These are phyloP conservation scores for Colletotrichum tropicale DNA, from an alignment of 2,329 filamentous ascomycete species.

Conservation along the genomic window DNA sequence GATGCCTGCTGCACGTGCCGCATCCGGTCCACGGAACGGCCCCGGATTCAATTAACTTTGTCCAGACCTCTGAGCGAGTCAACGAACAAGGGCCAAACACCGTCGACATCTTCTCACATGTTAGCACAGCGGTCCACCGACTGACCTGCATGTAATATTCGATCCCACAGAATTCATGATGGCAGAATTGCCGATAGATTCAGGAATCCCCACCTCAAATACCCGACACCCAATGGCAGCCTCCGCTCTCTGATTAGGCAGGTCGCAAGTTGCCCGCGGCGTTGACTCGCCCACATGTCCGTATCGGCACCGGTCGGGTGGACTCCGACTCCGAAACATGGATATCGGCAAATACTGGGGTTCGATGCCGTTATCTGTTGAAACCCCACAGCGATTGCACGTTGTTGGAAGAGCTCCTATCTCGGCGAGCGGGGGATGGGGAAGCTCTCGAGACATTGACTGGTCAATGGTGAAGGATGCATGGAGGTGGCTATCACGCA, in stretches of 20 bases:
- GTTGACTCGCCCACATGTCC: not conserved
- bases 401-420: not conserved
- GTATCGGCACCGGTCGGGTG: conserved; percentile 11
- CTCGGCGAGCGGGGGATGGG: not conserved
- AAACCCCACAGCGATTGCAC: conserved; percentile 3
- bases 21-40: not conserved
- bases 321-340: not conserved
- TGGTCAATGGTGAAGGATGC: not conserved
- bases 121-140: not conserved
- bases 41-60: not conserved
- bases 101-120: not conserved
- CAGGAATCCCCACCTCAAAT: not conserved
- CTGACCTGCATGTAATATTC: not conserved
- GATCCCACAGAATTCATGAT: not conserved
- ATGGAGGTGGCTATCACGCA: conserved; percentile 3
- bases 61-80: not conserved
- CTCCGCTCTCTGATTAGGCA: not conserved
- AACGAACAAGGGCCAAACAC: not conserved
- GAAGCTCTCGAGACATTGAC: not conserved
- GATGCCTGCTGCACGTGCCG: not conserved
- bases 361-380: not conserved
- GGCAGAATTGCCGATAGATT: not conserved
- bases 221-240: not conserved
- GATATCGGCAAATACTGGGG: not conserved
- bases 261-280: conserved; percentile 13